Conservation (phyloP, 2,329 filamentous ascomycete species). For the Alternaria longipes region DNA sequence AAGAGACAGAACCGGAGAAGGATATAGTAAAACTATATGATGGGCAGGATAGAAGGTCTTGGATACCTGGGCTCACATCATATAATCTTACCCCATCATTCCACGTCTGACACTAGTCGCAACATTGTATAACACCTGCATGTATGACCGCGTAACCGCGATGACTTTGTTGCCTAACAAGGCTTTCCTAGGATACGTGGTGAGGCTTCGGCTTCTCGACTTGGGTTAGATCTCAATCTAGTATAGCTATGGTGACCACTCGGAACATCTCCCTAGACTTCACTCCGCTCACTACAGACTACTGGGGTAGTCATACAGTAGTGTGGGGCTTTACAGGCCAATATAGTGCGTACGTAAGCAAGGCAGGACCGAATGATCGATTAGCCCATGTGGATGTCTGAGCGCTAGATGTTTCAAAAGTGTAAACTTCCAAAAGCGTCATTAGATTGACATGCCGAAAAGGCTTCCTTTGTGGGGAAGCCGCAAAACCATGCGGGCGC, state of each 20-base stretch:
- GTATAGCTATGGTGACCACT: neutral
- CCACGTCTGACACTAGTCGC: neutral
- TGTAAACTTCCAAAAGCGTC: neutral
- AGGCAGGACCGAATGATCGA: neutral
- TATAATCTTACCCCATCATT: neutral
- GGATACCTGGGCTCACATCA: neutral
- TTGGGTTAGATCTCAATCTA: neutral
- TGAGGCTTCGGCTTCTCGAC: neutral
- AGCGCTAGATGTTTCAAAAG: neutral
- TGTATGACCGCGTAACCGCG: neutral
- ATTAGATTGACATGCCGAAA: neutral
- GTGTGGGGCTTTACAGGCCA: neutral
- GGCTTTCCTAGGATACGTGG: neutral
- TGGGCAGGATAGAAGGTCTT: neutral
- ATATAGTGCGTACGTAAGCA: neutral
- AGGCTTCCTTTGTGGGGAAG: neutral
- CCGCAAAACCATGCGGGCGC: neutral
- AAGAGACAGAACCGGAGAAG: neutral
- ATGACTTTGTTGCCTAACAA: neutral
- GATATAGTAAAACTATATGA: neutral
- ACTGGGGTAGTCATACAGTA: neutral
- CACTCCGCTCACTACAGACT: neutral
- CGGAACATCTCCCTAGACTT: neutral
- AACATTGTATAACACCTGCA: neutral
- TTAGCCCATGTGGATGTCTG: neutral